Conservation (phyloP, 176 grass and related monocot genomes). For the Raddia distichophylla region DNA sequence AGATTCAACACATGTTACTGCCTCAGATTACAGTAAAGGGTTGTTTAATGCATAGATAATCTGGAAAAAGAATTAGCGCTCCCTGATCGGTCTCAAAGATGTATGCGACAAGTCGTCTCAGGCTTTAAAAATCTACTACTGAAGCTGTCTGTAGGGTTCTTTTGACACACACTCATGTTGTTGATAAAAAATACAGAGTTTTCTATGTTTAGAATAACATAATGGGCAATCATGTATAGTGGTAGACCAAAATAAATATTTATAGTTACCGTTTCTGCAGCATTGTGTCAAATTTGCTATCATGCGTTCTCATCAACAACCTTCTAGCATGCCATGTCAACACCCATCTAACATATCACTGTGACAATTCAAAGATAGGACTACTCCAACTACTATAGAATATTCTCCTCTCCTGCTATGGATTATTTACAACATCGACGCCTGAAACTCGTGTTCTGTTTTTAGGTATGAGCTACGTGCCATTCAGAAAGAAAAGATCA, state of each 20-base stretch:
- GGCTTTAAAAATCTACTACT: neutral
- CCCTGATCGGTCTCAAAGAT: constrained; percentile 12
- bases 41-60: neutral
- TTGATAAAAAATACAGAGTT: neutral
- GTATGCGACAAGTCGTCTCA: neutral
- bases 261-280: neutral
- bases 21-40: neutral
- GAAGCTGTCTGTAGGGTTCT: neutral
- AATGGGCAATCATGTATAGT: neutral
- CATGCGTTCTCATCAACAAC: neutral
- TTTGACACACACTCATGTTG: neutral
- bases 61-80: neutral
- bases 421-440: neutral
- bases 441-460: constrained; percentile 20
- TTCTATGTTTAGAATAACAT: neutral
- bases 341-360: neutral
- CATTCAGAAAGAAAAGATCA: constrained; percentile 73
- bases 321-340: neutral
- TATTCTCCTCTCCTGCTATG: neutral
- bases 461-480: constrained; percentile 72
- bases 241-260: neutral
- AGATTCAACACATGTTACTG: neutral
- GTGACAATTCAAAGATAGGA: neutral
- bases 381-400: neutral
- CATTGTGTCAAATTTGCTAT: neutral